Evolutionary conservation across 805 yeast genomes (phyloP).

Genomic region (Metschnikowia similis): DNA sequence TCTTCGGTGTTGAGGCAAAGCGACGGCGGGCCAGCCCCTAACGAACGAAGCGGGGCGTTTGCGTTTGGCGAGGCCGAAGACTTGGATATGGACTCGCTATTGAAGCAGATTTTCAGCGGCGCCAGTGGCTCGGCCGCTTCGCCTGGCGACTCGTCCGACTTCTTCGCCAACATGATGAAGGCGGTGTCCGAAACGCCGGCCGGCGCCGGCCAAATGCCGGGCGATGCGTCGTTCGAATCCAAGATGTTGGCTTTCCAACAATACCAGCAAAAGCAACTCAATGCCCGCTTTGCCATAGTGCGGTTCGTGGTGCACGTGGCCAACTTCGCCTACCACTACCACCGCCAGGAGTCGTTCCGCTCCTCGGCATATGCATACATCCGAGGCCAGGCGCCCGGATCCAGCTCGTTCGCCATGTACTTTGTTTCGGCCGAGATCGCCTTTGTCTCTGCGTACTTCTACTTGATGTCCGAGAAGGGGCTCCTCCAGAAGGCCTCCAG

Average conservation of each 20-base stretch:
- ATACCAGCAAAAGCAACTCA: slow-evolving; percentile 31
- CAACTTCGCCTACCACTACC: slow-evolving; percentile 36
- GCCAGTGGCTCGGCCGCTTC: slow-evolving; percentile 13
- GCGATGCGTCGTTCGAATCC: slow-evolving; percentile 25
- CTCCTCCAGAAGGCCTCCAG: slow-evolving; percentile 22
- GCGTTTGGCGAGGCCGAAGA: slow-evolving; percentile 6
- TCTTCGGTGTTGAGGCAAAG: slow-evolving; percentile 14
- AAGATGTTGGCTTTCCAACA: slow-evolving; percentile 27
- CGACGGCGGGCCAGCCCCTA: no score
- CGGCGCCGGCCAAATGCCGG: slow-evolving; percentile 5
- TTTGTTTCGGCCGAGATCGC: slow-evolving; percentile 32
- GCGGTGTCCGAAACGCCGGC: slow-evolving; percentile 13
- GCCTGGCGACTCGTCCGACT: slow-evolving; percentile 2
- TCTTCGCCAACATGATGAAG: slow-evolving; percentile 32
- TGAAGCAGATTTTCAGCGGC: slow-evolving; percentile 26
- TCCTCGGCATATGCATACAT: slow-evolving; percentile 24
- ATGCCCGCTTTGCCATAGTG: slow-evolving; percentile 29
- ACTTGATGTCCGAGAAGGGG: slow-evolving; percentile 23
- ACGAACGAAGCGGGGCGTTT: no score
- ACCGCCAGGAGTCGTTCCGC: slow-evolving; percentile 19
- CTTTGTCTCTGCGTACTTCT: slow-evolving; percentile 31
- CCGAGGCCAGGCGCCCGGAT: slow-evolving; percentile 18
- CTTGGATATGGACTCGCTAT: slow-evolving; percentile 32
- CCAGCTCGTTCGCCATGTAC: slow-evolving; percentile 20
- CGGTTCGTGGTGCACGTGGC: slow-evolving; percentile 24